phyloP scores from a whole-genome alignment of 2,329 filamentous ascomycete genomes.

The Calonectria montana region DNA sequence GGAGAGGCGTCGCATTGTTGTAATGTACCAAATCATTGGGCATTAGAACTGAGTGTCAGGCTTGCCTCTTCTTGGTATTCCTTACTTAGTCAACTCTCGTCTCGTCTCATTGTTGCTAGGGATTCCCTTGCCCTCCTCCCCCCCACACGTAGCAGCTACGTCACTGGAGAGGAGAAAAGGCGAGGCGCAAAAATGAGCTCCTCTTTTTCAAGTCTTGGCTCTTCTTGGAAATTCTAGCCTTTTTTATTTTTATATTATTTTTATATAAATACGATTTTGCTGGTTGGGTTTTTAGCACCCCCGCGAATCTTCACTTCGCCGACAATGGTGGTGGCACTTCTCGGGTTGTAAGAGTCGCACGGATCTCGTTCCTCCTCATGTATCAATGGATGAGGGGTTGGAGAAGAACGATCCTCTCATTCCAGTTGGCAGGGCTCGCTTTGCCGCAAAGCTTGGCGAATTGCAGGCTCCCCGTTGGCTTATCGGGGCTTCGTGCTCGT shows the following conservation, averaged over 20 bases:
- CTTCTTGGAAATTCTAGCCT: neutral
- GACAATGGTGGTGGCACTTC: neutral
- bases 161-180: conserved; percentile 2
- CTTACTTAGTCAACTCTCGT: neutral
- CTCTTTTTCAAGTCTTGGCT: neutral
- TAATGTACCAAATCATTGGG: neutral
- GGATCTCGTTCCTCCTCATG: neutral
- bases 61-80: neutral
- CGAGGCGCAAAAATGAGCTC: conserved; percentile 3
- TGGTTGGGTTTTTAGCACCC: neutral
- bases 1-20: neutral
- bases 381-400: neutral
- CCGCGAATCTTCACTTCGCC: neutral
- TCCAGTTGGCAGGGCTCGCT: conserved; percentile 1
- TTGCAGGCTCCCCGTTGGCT: neutral
- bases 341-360: neutral
- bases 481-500: neutral
- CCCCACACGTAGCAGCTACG: conserved; percentile 4
- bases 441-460: conserved; percentile 23
- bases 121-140: conserved; percentile 13
- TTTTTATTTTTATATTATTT: neutral
- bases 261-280: no score
- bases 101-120: conserved; percentile 2
- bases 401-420: neutral
- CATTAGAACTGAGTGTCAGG: neutral